Evolutionary conservation across 1,284 basidiomycete genomes (phyloP).

Genomic region (Mrakiaceae sp.): DNA sequence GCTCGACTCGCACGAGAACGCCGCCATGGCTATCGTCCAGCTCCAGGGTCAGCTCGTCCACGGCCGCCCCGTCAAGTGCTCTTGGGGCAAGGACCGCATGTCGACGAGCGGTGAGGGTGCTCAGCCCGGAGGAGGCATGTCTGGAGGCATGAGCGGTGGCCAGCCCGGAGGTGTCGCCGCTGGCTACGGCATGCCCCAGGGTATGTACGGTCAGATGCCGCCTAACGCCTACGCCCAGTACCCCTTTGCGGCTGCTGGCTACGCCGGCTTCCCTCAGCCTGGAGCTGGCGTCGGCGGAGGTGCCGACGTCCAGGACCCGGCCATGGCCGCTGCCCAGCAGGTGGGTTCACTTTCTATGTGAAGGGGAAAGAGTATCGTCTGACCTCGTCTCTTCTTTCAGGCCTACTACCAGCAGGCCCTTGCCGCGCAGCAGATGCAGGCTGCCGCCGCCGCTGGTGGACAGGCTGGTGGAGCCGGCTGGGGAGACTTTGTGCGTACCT

Average conservation of each 20-base stretch:
- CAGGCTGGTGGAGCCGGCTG: too few relatives aligned
- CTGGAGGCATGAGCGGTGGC: conserved; percentile 31
- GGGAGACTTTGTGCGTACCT: too few relatives aligned
- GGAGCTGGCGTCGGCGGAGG: conserved; percentile 10
- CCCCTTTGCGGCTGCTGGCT: conserved; percentile 43
- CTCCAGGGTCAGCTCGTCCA: conserved; percentile 91
- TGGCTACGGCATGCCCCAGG: conserved; percentile 59
- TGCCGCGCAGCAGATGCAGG: too few relatives aligned
- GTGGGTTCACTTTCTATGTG: background rate
- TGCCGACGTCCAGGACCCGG: conserved; percentile 11
- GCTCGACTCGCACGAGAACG: conserved; percentile 93
- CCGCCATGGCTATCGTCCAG: conserved; percentile 91
- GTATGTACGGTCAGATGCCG: conserved; percentile 69
- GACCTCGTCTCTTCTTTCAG: too few relatives aligned
- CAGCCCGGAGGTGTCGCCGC: conserved; percentile 26
- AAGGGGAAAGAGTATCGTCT: too few relatives aligned
- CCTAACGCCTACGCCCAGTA: conserved; percentile 67
- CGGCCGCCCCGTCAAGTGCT: conserved; percentile 89
- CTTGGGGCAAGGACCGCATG: conserved; percentile 83
- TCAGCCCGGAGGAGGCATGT: conserved; percentile 44
- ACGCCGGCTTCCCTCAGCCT: conserved; percentile 14
- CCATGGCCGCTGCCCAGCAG: conserved; percentile 13
- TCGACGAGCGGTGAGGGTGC: conserved; percentile 44
- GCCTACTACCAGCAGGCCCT: too few relatives aligned
- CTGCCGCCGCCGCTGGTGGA: too few relatives aligned